Base-by-base conservation (phyloP, 495 filamentous ascomycete species). In the Tuber indicum region DNA sequence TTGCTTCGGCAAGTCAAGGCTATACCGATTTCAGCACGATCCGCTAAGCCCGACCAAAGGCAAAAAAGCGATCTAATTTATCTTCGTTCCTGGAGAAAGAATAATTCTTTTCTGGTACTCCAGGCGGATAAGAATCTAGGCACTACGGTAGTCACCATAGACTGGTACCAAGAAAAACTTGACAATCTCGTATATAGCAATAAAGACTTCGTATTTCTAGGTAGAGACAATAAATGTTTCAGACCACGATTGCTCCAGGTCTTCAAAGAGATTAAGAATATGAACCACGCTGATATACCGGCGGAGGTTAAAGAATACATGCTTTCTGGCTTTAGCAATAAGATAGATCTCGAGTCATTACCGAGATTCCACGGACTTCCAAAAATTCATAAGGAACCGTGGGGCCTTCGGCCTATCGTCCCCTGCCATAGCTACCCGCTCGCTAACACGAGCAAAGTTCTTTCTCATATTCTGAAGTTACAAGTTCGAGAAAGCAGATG, bases 351-450 rank as follows among this genome's bases (percentile, higher is more conserved):
- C 23, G 8, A 9, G 9, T n/a, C 23, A 19, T 0, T 74, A n/a
- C 74, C 74, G 0, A 52, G 17, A 3, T 75, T 75, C 43, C 74
- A 75, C 2, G 74, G 74, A 1, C 41, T 75, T 0, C 74, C 74
- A 2, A 75, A 75, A 4, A 16, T 75, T 3, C 74, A 75, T 19
- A 75, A 75, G 16, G 44, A 17, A 7, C 74, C 74, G 0, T 75
- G 74, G 69, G 52, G 41, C 0, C 32, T 75, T 0, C 39, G 74
- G 0, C 74, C 74, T 0, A 72, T 75, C 0, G 62, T 75, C 0
- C 74, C 74, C 0, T 75, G 69, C 19, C 74, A 75, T 9, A 52
- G 44, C 9, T 75, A 72, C 21, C 69, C 62, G 1, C 43, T 75
- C 9, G n/a, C 69, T 12, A 52, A 72, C n/a, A 66, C 66, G 0